Evolutionary conservation across 768 basidiomycete species (phyloP).

Genomic region (Phanerochaete carnosa): DNA sequence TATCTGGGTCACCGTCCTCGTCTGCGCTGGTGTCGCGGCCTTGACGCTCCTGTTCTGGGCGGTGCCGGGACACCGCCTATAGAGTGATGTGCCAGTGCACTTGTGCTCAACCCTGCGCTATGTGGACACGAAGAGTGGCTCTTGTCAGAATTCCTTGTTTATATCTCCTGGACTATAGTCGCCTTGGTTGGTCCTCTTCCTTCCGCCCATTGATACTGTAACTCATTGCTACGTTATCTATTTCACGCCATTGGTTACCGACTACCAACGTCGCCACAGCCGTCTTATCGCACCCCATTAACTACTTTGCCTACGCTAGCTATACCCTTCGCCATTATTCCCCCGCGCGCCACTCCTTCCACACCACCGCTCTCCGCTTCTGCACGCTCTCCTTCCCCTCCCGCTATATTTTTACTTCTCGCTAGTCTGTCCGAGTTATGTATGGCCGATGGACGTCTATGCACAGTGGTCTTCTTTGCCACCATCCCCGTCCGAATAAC

Average conservation of each 20-base stretch:
- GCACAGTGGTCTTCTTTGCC: conserved; percentile 1
- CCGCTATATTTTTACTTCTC: not conserved
- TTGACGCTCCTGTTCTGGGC: conserved; percentile 94
- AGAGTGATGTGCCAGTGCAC: conserved; percentile 6
- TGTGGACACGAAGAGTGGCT: not conserved
- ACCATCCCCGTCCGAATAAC: not conserved
- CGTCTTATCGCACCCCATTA: not conserved
- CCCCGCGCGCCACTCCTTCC: conserved; percentile 14
- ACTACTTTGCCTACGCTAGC: not conserved
- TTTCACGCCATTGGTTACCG: not conserved
- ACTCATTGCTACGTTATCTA: not conserved
- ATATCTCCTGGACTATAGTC: not conserved
- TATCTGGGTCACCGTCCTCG: conserved; percentile 84
- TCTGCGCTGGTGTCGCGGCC: conserved; percentile 70
- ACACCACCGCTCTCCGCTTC: not conserved
- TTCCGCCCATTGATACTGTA: not conserved
- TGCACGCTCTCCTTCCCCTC: not conserved
- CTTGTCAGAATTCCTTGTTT: not conserved
- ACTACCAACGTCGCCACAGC: not conserved
- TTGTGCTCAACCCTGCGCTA: not conserved
- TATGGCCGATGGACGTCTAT: conserved; percentile 14
- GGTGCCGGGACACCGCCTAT: conserved; percentile 91
- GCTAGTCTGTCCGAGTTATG: conserved; percentile 6
- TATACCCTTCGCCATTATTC: conserved; percentile 16
- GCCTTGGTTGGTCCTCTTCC: not conserved